Evolutionary conservation across 139 green algal species (phyloP).

Genomic region (Chlorella ohadii): DNA sequence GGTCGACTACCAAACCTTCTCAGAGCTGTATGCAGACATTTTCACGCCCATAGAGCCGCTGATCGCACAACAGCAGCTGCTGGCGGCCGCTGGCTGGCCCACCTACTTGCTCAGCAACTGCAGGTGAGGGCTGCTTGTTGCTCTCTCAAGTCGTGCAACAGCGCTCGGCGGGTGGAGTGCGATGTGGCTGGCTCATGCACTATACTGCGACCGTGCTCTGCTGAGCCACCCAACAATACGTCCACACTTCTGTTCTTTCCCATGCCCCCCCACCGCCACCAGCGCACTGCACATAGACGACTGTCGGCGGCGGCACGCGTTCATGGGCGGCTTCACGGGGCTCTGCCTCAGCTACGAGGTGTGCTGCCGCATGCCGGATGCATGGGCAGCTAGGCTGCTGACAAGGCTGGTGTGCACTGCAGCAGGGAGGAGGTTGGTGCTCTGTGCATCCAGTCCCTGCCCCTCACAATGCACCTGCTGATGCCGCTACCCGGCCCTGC

Average conservation of each 20-base stretch:
- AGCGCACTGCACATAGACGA: neutral
- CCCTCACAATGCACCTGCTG: neutral
- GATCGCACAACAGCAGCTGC: conserved; percentile 24
- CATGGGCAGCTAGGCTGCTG: too few relatives aligned
- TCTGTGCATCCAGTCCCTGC: too few relatives aligned
- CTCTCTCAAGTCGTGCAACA: neutral
- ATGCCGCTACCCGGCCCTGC: neutral
- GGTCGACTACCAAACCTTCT: neutral
- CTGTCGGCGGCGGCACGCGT: neutral
- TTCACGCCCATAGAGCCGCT: neutral
- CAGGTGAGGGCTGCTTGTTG: neutral
- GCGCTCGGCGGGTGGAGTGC: too few relatives aligned
- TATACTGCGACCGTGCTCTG: too few relatives aligned
- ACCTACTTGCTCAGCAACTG: neutral
- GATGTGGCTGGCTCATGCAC: too few relatives aligned
- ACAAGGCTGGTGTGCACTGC: neutral
- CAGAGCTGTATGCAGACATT: conserved; percentile 27
- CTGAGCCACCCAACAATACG: too few relatives aligned
- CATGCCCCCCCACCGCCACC: too few relatives aligned
- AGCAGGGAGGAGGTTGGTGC: too few relatives aligned
- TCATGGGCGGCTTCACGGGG: neutral
- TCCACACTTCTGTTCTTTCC: too few relatives aligned
- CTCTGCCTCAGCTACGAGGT: conserved; percentile 8
- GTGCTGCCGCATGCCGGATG: too few relatives aligned
- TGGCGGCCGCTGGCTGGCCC: neutral